Conservation (phyloP, 139 green algal species). For the Chlorella sp. region DNA sequence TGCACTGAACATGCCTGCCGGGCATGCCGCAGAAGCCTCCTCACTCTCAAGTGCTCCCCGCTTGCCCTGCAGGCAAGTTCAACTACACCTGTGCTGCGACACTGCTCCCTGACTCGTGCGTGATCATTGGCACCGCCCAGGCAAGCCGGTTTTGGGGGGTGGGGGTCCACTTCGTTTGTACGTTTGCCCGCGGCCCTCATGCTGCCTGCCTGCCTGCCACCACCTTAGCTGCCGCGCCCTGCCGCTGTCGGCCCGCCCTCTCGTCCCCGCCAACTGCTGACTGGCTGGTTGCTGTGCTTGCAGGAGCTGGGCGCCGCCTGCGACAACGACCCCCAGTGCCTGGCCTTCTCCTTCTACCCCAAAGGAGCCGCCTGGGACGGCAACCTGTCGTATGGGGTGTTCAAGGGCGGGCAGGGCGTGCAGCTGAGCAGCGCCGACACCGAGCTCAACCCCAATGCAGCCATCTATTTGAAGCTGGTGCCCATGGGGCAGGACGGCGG, state of each 20-base stretch:
- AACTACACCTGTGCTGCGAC: constrained; percentile 36
- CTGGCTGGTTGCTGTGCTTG: too few relatives aligned
- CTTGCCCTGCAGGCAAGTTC: not conserved
- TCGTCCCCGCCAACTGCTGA: not conserved
- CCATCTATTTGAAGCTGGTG: constrained; percentile 37
- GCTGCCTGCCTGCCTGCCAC: not conserved
- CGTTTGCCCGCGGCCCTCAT: not conserved
- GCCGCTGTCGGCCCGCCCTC: not conserved
- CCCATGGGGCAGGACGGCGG: not conserved
- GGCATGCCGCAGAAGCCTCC: too few relatives aligned
- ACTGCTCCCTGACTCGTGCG: not conserved
- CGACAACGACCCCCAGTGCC: constrained; percentile 20
- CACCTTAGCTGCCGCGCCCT: not conserved
- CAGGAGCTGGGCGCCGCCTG: constrained; percentile 21
- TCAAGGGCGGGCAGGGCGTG: constrained; percentile 32
- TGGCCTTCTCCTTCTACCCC: constrained; percentile 35
- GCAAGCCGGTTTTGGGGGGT: not conserved
- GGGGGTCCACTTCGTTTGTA: not conserved
- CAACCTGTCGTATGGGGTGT: not conserved
- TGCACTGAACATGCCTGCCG: too few relatives aligned
- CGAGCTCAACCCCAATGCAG: constrained; percentile 39
- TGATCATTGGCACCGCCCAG: not conserved
- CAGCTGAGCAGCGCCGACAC: constrained; percentile 2
- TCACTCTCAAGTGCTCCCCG: too few relatives aligned
- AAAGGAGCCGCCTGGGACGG: not conserved